A percentile compares a stretch with the other conserved stretches of the same genome.
phyloP scores from a whole-genome alignment of 352 stramenopile genomes.

The Pythium sukuiense region DNA sequence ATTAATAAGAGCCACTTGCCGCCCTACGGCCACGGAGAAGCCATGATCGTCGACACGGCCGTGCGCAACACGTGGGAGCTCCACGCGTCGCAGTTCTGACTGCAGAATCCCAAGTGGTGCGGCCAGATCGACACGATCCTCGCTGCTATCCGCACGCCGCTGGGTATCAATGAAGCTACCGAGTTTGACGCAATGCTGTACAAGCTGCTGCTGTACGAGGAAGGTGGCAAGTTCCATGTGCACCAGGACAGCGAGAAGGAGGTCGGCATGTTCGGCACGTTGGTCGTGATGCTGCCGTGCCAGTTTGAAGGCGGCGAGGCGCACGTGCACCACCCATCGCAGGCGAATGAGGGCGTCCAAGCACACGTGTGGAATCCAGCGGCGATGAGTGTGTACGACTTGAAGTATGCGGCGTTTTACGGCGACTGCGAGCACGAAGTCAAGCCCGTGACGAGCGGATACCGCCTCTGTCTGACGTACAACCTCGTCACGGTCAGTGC shows the following conservation, averaged over 20 bases:
- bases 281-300: constrained; percentile 37
- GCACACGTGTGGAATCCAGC: constrained; percentile 19
- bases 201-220: constrained; percentile 43
- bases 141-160: background rate
- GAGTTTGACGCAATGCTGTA: constrained; percentile 27
- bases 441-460: constrained; percentile 20
- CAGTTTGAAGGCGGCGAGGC: constrained; percentile 27
- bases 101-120: constrained; percentile 17
- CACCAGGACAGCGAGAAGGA: no score
- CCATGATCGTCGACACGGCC: constrained; percentile 23
- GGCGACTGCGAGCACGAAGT: constrained; percentile 28
- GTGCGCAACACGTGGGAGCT: constrained; percentile 32
- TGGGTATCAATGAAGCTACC: constrained; percentile 17
- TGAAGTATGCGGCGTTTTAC: constrained; percentile 32
- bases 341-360: constrained; percentile 1
- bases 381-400: constrained; percentile 4
- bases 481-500: constrained; percentile 15
- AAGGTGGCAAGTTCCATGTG: constrained; percentile 33
- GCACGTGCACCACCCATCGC: constrained; percentile 22
- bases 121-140: constrained; percentile 17
- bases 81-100: constrained; percentile 6
- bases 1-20: constrained; percentile 18
- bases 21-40: constrained; percentile 23
- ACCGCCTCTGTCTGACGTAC: constrained; percentile 25
- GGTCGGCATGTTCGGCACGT: constrained; percentile 40